Base-by-base conservation (phyloP, 371 early-diverging fungal species). In the Apophysomyces variabilis region DNA sequence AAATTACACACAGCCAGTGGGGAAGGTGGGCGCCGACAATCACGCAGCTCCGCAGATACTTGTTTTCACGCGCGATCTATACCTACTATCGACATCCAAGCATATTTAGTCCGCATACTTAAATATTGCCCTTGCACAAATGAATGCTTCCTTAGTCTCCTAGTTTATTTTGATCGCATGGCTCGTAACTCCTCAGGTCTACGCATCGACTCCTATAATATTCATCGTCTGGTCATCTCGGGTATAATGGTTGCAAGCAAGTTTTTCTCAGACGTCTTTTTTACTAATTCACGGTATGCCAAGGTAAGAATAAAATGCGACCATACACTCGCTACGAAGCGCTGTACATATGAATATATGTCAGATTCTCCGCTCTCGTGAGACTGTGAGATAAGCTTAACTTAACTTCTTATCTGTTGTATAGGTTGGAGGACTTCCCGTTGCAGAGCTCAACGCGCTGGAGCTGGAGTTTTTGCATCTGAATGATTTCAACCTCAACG, bases 351-450 rank as follows among this genome's bases (percentile, higher is more conserved):
- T 21, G 54, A 63, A 38, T 38, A 41, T n/a, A 46, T 38, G 12
- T 66, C 67, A 21, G 61, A 18, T 37, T 54, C 7, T 12, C 32
- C 39, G n/a, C 43, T 21, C n/a, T 9, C 16, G 37, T 56, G 64
- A 64, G 36, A n/a, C 26, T 36, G 9, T 26, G 32, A 26, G 32
- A 26, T 26, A 26, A 26, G 32, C 13, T 47, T 39, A 39, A 14
- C 21, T 9, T 36, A 54, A 35, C 18, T 43, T 41, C 57, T 38
- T 11, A 13, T 63, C 8, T 35, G 57, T 36, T 39, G 57, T 21
- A 46, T 79, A 92, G 91, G 97, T 98, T 38, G 99, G 99, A 66
- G 99, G 99, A 11, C 76, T 98, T 12, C 89, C 95, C 5, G 87
- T 94, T 4, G 78, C 84, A 61, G 99, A 98, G 79, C 80, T 98